Evolutionary conservation across 73 alveolate species (phyloP).

Genomic region (Paramecium octaurelia): DNA sequence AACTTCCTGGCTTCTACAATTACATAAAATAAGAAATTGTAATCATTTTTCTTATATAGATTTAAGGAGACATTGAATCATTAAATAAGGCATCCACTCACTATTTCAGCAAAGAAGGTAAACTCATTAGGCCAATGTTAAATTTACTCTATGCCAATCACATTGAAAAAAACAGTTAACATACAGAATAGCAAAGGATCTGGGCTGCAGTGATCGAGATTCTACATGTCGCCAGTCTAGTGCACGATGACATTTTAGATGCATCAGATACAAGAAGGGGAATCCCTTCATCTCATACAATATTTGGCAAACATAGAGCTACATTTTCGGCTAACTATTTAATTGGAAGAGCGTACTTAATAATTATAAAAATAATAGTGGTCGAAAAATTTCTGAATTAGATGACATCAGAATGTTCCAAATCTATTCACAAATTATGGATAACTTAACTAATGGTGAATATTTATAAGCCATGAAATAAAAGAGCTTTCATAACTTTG

Average conservation of each 20-base stretch:
- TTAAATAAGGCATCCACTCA: slow-evolving; percentile 49
- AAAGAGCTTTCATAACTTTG: background rate
- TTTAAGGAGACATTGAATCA: background rate
- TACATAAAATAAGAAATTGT: background rate
- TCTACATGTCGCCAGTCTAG: slow-evolving; percentile 53
- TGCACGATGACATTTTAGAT: slow-evolving; percentile 57
- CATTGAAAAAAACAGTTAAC: background rate
- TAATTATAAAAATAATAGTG: background rate
- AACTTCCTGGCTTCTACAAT: background rate
- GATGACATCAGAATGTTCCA: slow-evolving; percentile 4
- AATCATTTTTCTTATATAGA: background rate
- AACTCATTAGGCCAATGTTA: slow-evolving; percentile 52
- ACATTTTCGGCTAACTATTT: slow-evolving; percentile 41
- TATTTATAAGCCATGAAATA: slow-evolving; percentile 21
- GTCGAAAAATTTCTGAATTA: slow-evolving; percentile 42
- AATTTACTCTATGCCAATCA: slow-evolving; percentile 16
- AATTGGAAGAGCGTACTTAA: slow-evolving; percentile 44
- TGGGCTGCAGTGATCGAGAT: slow-evolving; percentile 63
- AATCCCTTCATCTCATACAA: slow-evolving; percentile 25
- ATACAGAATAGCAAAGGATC: background rate
- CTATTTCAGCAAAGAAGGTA: slow-evolving; percentile 59
- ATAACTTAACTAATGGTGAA: slow-evolving; percentile 49
- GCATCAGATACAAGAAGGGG: slow-evolving; percentile 53
- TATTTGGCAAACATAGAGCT: slow-evolving; percentile 41
- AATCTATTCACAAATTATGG: slow-evolving; percentile 39